Percentiles rank a stretch among this genome's conserved stretches.
phyloP scores from a whole-genome alignment of 2,329 filamentous ascomycete genomes.

The Aspergillus sp. region DNA sequence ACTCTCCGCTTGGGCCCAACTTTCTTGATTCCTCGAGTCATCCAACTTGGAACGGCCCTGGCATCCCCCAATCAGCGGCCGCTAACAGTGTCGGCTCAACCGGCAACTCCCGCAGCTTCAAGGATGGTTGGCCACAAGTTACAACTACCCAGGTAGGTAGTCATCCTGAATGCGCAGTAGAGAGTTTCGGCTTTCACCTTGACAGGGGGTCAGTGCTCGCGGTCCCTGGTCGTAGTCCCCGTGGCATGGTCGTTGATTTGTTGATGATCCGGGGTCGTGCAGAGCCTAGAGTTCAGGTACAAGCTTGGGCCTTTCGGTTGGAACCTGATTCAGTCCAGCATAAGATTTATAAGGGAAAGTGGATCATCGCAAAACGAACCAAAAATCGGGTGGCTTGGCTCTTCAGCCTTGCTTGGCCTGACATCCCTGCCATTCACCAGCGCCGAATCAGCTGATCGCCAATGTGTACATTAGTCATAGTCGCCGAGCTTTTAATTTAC shows the following conservation, averaged over 20 bases:
- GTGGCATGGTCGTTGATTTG: neutral
- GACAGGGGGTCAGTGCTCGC: neutral
- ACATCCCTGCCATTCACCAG: neutral
- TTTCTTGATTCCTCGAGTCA: neutral
- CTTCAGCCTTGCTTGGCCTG: neutral
- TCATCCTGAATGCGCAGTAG: neutral
- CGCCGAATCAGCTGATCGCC: neutral
- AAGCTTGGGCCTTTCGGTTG: neutral
- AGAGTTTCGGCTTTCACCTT: neutral
- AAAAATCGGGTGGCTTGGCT: neutral
- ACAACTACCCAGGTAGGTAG: no score
- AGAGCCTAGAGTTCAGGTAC: neutral
- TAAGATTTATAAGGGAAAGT: neutral
- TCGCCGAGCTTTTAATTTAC: no score
- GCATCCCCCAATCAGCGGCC: neutral
- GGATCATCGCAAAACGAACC: neutral
- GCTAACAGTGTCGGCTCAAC: neutral
- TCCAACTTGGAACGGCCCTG: neutral
- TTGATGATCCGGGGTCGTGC: neutral
- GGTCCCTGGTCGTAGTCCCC: neutral
- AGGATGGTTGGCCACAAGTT: no score
- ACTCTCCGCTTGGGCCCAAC: neutral
- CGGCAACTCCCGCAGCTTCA: neutral
- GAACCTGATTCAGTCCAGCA: neutral
- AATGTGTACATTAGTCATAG: no score